A percentile compares a stretch with the other conserved stretches of the same genome.
phyloP scores from a whole-genome alignment of 1,139 yeast genomes.

The Candida buenavistaensis region DNA sequence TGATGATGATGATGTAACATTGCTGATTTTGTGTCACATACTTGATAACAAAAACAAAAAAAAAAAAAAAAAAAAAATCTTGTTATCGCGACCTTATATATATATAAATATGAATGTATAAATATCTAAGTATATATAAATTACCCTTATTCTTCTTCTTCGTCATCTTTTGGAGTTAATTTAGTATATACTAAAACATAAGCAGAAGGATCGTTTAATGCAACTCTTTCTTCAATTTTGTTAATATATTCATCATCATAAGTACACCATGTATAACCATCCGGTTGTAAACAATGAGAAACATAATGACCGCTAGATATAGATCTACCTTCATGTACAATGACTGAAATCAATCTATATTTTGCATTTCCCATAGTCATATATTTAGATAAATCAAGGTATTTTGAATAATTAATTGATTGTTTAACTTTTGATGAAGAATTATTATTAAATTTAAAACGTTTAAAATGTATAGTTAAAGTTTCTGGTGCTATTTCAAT shows the following conservation, averaged over 20 bases:
- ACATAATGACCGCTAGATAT: conserved; percentile 92
- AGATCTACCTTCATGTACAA: conserved; percentile 93
- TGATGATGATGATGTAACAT: too few species aligned
- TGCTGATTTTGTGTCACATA: too few species aligned
- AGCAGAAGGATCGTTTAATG: conserved; percentile 81
- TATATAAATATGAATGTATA: neutral
- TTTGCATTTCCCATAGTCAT: conserved; percentile 50
- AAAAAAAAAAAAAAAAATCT: too few species aligned
- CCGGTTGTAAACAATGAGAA: conserved; percentile 89
- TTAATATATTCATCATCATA: conserved; percentile 92
- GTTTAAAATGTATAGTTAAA: conserved; percentile 78
- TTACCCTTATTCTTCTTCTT: neutral
- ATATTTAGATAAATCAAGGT: conserved; percentile 69
- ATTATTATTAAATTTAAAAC: conserved; percentile 83
- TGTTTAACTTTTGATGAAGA: conserved; percentile 84
- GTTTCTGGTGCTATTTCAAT: conserved; percentile 88
- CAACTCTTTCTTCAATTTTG: conserved; percentile 68
- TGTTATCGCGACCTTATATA: too few species aligned
- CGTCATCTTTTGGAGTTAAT: conserved; percentile 43
- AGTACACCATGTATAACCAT: conserved; percentile 78
- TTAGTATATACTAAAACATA: conserved; percentile 84
- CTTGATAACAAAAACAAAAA: too few species aligned
- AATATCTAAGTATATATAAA: conserved; percentile 1
- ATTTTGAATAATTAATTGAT: conserved; percentile 76
- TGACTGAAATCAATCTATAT: conserved; percentile 80